These are phyloP conservation scores for Plicaturopsis crispa DNA, from an alignment of 768 basidiomycete species.

Conservation along the genomic window DNA sequence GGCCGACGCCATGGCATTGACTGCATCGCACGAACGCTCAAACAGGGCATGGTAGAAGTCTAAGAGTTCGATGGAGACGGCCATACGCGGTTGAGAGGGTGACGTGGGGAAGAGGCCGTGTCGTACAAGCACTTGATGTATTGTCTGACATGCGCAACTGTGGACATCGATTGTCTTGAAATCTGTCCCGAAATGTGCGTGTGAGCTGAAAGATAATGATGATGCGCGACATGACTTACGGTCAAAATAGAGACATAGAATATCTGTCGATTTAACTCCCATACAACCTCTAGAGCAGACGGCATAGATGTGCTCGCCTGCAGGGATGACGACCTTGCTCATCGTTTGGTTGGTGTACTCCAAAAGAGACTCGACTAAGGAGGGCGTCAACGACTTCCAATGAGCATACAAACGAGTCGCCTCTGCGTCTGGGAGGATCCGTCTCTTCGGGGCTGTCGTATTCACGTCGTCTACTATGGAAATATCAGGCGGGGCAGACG, in stretches of 20 bases:
- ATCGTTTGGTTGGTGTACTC: not conserved
- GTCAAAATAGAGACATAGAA: not conserved
- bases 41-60: slow-evolving; percentile 26
- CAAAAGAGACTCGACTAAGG: not conserved
- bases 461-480: slow-evolving; percentile 5
- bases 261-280: not conserved
- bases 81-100: slow-evolving; percentile 13
- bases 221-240: not conserved
- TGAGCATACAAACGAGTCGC: not conserved
- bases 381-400: not conserved
- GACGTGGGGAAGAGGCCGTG: slow-evolving; percentile 25
- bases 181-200: slow-evolving; percentile 6
- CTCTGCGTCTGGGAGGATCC: not conserved
- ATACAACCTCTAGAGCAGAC: not conserved
- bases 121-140: slow-evolving; percentile 17
- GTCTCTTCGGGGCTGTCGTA: not conserved
- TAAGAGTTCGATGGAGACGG: slow-evolving; percentile 19
- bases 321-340: not conserved
- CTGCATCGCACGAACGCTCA: slow-evolving; percentile 27
- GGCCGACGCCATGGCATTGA: slow-evolving; percentile 19
- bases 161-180: slow-evolving; percentile 8
- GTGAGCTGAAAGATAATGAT: not conserved
- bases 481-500: slow-evolving; percentile 1
- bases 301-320: not conserved
- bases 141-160: slow-evolving; percentile 15